Conservation (phyloP, 106 monocot genomes). For the Dioscorea dumetorum region DNA sequence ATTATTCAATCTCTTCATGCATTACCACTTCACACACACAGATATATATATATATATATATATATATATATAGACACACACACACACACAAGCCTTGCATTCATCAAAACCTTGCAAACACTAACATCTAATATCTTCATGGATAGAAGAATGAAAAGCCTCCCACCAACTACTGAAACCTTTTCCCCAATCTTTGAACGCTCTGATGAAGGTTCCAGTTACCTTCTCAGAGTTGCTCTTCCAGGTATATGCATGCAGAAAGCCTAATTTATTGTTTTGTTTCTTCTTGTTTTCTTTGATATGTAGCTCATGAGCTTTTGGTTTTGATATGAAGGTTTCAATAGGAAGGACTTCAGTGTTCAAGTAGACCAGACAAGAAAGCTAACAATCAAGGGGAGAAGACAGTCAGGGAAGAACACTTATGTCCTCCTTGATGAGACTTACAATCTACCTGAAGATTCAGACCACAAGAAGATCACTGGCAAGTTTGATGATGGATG, state of each 20-base stretch:
- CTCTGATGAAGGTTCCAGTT: too few species aligned
- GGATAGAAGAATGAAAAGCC: background rate
- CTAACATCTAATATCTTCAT: too few species aligned
- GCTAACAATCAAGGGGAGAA: background rate
- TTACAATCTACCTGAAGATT: constrained; percentile 15
- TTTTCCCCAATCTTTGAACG: too few species aligned
- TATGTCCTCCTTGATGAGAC: background rate
- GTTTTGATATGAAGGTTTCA: constrained; percentile 12
- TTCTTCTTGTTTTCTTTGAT: too few species aligned
- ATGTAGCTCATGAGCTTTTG: background rate
- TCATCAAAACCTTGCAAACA: too few species aligned
- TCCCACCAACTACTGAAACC: background rate
- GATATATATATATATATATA: too few species aligned
- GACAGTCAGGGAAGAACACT: background rate
- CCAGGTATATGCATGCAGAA: too few species aligned
- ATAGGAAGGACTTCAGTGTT: constrained; percentile 21
- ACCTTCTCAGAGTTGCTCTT: too few species aligned
- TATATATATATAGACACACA: background rate
- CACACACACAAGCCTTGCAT: too few species aligned
- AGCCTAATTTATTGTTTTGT: too few species aligned
- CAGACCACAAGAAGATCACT: constrained; percentile 7
- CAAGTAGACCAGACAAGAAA: constrained; percentile 17
- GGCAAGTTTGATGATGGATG: constrained; percentile 15
- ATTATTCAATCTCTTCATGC: background rate
- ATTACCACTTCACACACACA: background rate